Percentiles rank a stretch among this genome's conserved stretches.
phyloP scores from a whole-genome alignment of 129 eudicot species.

The Lactuca saligna region DNA sequence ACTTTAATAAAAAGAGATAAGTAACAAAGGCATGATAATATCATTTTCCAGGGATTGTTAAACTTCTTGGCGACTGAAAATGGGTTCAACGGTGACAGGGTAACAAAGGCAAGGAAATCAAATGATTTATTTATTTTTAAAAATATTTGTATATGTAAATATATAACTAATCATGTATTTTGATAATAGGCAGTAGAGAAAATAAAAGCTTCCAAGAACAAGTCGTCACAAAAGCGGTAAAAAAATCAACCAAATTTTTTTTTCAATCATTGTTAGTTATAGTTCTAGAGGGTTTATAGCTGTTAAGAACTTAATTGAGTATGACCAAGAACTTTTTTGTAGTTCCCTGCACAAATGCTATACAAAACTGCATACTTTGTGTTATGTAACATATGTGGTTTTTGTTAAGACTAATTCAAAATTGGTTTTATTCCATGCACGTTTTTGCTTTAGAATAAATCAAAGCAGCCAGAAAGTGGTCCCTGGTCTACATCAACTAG shows the following conservation, averaged over 20 bases:
- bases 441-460: no score
- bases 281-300: no score
- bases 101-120: slow-evolving; percentile 55
- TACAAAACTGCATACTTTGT: no score
- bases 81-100: slow-evolving; percentile 90
- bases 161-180: slow-evolving; percentile 9
- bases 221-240: slow-evolving; percentile 86
- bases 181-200: slow-evolving; percentile 64
- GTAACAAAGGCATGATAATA: background rate
- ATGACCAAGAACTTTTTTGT: no score
- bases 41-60: slow-evolving; percentile 62
- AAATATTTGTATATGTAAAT: background rate
- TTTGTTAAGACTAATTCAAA: no score
- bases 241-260: background rate
- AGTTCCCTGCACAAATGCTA: no score
- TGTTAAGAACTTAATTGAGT: no score
- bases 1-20: background rate
- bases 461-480: no score
- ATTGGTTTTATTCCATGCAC: no score
- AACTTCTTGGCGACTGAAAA: slow-evolving; percentile 83
- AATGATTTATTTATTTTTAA: background rate
- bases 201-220: slow-evolving; percentile 90
- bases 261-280: no score
- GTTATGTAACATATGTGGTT: no score
- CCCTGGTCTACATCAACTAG: no score